A percentile compares a stretch with the other conserved stretches of the same genome.
Conservation (phyloP, 345 rosid genomes). For the Eutrema heterophyllum region DNA sequence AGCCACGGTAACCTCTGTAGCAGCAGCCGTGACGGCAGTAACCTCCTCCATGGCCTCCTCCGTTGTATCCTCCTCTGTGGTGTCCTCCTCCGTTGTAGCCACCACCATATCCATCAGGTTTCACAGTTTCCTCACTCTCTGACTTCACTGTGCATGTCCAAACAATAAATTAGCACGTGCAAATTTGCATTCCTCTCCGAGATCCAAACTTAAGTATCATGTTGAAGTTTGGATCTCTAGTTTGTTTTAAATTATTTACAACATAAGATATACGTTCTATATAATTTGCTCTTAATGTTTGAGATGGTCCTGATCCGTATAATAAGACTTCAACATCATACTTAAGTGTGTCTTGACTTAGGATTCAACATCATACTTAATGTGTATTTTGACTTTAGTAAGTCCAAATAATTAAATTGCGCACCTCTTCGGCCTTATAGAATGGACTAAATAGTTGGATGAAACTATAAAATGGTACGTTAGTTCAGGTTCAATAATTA, state of each 20-base stretch:
- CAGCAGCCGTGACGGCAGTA: no score
- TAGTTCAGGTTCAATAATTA: no score
- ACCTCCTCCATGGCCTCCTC: slow-evolving; percentile 3
- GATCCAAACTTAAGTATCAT: no score
- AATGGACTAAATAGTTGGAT: not conserved
- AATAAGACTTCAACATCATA: not conserved
- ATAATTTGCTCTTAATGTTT: no score
- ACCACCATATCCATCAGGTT: not conserved
- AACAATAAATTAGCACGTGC: no score
- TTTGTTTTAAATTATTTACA: not conserved
- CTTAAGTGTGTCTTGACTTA: not conserved
- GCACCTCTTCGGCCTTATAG: no score
- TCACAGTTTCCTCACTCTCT: not conserved
- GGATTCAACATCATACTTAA: not conserved
- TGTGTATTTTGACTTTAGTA: no score
- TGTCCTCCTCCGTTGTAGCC: not conserved
- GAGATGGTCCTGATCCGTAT: not conserved
- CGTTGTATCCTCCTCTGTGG: not conserved
- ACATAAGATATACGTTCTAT: no score
- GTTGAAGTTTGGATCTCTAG: no score
- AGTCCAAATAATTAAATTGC: no score
- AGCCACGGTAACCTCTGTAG: not conserved
- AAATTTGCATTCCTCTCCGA: no score
- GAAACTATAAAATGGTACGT: no score
- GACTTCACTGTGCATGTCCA: not conserved